Base-by-base conservation (phyloP, 2,329 filamentous ascomycete genomes). In the Leptographium radiaticola region DNA sequence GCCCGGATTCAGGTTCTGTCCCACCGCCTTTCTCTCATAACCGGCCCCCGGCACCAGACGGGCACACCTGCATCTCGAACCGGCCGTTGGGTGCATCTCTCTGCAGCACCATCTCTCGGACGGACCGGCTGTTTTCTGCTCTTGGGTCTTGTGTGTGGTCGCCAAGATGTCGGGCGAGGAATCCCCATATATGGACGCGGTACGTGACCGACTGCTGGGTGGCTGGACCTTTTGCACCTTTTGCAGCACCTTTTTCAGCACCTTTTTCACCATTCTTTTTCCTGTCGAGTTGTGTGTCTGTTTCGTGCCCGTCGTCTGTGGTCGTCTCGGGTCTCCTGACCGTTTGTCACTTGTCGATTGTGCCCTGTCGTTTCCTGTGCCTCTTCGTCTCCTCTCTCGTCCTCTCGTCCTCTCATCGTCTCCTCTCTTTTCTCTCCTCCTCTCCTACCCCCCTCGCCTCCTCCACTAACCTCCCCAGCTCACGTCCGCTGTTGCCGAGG, bases 401-500 rank as follows among this genome's bases (percentile, higher is more conserved):
- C 20, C 18, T 44, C 13, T 40, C 30, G 9, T 39, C 31, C 34
- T 30, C 31, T 44, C 36, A 15, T 33, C 30, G 12, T 15, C 15
- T n/a, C 30, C 1, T 18, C 31, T 44, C 16, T 44, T 36, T 20
- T 12, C n/a, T 40, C 44, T 18, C 16, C 10, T 33, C 25, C 34
- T 7, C 39, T n/a, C 33, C 20, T 20, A 10, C 39, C n/a, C 33
- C 20, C n/a, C 11, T 36, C n/a, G 9, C 16, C 31, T 2, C 20
- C 18, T 36, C 20, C 16, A 33, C 51, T 52, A 18, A 52, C 43
- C 25, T 25, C 20, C 34, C 12, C 59, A 81, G 77, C 68, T 81
- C 59, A 73, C 74, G 58, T 74, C 70, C 59, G 67, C 79, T 54
- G 71, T 75, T 57, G 69, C 79, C 68, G 82, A 90, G 63, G 75